Evolutionary conservation across 1,284 basidiomycete genomes (phyloP), one percentile per base, ranked within the genome.

Genomic region (Ustilago vetiveriae): DNA sequence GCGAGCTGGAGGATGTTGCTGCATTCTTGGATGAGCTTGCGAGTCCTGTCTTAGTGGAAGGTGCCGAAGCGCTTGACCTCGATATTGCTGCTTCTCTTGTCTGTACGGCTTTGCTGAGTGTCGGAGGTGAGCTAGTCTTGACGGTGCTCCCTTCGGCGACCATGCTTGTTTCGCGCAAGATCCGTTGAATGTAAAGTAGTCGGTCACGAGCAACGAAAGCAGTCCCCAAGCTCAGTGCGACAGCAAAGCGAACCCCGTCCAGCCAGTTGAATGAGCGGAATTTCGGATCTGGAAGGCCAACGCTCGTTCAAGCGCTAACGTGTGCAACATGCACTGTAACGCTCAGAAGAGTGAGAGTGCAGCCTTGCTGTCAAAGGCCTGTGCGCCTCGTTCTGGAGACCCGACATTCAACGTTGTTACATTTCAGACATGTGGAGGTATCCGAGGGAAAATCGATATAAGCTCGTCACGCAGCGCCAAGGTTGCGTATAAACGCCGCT

Each of bases 401-500:
- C 44, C 36, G 44, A 11, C 9, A 30, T 14, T 14, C 29, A 10
- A 14, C 9, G 14, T 10, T 37, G 36, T 37, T 37, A 37, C 36
- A 37, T 37, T 21, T 21, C n/a, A 21, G 8, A 9, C 36, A 37
- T 37, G 36, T 37, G 36, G 36, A 37, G 36, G 36, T 17, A 30
- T 26, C 38, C 21, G 17, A 33, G 26, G 11, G 14, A 19, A 22
- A 29, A n/a, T n/a, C n/a, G n/a, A 21, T 29, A 37, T 7, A 44
- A 49, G 54, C 46, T 49, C 54, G 48, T 21, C 48, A 58, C 49
- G 48, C 32, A 23, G 23, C 24, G 19, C 19, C 13, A 21, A 11
- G 13, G 36, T 37, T 19, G 17, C 35, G 44, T 49, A 43, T 43
- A 35, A 47, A 36, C 47, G 29, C 47, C 27, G 9, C 13, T 37